These are phyloP conservation scores for Chrysosporium queenslandicum DNA, from an alignment of 2,329 filamentous ascomycete species.

Conservation along the genomic window DNA sequence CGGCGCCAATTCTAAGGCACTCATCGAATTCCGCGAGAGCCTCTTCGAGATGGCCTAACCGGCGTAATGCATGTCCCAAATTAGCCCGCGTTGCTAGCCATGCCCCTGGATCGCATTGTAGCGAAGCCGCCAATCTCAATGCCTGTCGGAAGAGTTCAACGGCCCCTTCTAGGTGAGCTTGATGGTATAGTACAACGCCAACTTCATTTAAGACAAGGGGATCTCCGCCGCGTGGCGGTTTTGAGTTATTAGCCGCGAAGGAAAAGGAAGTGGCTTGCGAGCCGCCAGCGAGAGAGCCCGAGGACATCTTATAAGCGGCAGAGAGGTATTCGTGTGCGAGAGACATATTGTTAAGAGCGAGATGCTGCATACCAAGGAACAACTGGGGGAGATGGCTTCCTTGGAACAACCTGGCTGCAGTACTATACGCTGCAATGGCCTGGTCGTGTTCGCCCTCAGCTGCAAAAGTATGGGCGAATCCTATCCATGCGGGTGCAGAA, in stretches of 20 bases:
- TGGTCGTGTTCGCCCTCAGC: slow-evolving; percentile 97
- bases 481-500: slow-evolving; percentile 96
- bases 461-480: slow-evolving; percentile 95
- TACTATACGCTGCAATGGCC: slow-evolving; percentile 94
- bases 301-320: slow-evolving; percentile 61
- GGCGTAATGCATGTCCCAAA: slow-evolving; percentile 75
- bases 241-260: slow-evolving; percentile 36
- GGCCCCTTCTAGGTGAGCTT: slow-evolving; percentile 66
- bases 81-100: slow-evolving; percentile 82
- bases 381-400: slow-evolving; percentile 92
- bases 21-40: slow-evolving; percentile 76
- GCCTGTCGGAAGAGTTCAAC: slow-evolving; percentile 68
- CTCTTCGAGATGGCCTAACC: slow-evolving; percentile 56
- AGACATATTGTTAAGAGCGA: slow-evolving; percentile 88
- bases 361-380: slow-evolving; percentile 96
- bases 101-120: slow-evolving; percentile 69
- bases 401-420: slow-evolving; percentile 87
- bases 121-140: slow-evolving; percentile 65
- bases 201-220: slow-evolving; percentile 90
- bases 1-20: slow-evolving; percentile 65
- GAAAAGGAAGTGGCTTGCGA: slow-evolving; percentile 17
- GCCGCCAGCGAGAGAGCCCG: slow-evolving; percentile 27
- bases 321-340: slow-evolving; percentile 90
- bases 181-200: slow-evolving; percentile 91
- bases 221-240: slow-evolving; percentile 56